Evolutionary conservation across 768 basidiomycete genomes (phyloP).

Genomic region (Stropharia rugosoannulata): DNA sequence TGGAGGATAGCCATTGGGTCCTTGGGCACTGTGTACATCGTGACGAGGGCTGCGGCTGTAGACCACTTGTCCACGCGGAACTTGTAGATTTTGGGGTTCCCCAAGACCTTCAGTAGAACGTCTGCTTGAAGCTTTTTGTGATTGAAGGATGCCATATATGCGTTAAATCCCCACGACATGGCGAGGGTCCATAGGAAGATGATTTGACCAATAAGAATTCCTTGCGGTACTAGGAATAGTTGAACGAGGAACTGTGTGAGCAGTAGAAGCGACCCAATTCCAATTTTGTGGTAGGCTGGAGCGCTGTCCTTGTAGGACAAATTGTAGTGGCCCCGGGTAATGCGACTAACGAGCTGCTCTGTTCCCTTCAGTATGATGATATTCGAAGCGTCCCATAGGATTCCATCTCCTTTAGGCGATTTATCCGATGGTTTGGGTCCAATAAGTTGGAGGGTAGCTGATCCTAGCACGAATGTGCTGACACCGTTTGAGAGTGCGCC

Average conservation of each 20-base stretch:
- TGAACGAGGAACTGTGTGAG: slow-evolving; percentile 12
- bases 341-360: slow-evolving; percentile 8
- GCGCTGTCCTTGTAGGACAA: slow-evolving; percentile 3
- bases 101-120: slow-evolving; percentile 6
- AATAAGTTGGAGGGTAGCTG: slow-evolving; percentile 7
- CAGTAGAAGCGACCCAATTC: slow-evolving; percentile 10
- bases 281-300: slow-evolving; percentile 9
- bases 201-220: slow-evolving; percentile 13
- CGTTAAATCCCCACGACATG: slow-evolving; percentile 15
- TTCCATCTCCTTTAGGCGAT: slow-evolving; percentile 11
- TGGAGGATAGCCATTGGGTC: slow-evolving; percentile 4
- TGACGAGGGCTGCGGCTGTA: slow-evolving; percentile 4
- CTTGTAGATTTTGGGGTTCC: slow-evolving; percentile 1
- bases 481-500: slow-evolving; percentile 12
- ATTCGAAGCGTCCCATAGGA: slow-evolving; percentile 5
- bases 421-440: slow-evolving; percentile 1
- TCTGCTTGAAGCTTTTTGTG: slow-evolving; percentile 1
- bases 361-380: slow-evolving; percentile 12
- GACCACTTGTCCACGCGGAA: slow-evolving; percentile 7
- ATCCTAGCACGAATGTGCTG: slow-evolving; percentile 6
- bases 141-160: slow-evolving; percentile 12
- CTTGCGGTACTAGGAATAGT: slow-evolving; percentile 14
- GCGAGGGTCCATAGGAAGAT: slow-evolving; percentile 13
- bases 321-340: slow-evolving; percentile 2
- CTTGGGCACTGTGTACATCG: background rate